A percentile compares a stretch with the other conserved stretches of the same genome.
phyloP scores from a whole-genome alignment of 83 land plant genomes.

The Picea engelmannii region DNA sequence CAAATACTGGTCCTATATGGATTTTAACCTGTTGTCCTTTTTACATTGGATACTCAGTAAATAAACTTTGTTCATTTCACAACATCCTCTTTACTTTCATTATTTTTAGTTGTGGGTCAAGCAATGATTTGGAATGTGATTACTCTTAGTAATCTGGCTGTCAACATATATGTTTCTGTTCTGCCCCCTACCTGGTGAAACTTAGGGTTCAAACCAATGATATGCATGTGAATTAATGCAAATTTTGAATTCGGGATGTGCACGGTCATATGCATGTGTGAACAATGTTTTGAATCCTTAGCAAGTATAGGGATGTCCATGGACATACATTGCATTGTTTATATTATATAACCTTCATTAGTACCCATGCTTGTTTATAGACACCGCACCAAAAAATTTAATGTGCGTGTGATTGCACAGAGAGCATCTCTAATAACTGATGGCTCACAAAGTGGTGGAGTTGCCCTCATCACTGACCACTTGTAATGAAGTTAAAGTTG shows the following conservation, averaged over 20 bases:
- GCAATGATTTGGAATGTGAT: not conserved
- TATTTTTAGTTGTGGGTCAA: not conserved
- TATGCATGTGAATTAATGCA: not conserved
- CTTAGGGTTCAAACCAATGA: not conserved
- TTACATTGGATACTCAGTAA: no score
- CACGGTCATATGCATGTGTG: not conserved
- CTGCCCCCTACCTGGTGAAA: not conserved
- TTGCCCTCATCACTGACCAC: not conserved
- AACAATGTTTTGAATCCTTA: not conserved
- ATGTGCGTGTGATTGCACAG: not conserved
- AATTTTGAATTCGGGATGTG: not conserved
- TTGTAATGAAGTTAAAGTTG: not conserved
- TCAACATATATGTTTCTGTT: not conserved
- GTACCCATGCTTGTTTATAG: not conserved
- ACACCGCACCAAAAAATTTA: not conserved
- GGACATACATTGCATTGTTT: not conserved
- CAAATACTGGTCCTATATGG: no score
- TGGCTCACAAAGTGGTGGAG: not conserved
- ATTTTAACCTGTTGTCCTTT: no score
- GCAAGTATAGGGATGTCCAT: not conserved
- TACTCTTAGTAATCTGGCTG: not conserved
- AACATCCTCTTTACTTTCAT: not conserved
- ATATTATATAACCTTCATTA: not conserved
- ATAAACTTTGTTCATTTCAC: no score
- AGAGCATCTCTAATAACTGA: not conserved